phyloP scores from a whole-genome alignment of 2,329 filamentous ascomycete genomes.

The Alternaria sp. region DNA sequence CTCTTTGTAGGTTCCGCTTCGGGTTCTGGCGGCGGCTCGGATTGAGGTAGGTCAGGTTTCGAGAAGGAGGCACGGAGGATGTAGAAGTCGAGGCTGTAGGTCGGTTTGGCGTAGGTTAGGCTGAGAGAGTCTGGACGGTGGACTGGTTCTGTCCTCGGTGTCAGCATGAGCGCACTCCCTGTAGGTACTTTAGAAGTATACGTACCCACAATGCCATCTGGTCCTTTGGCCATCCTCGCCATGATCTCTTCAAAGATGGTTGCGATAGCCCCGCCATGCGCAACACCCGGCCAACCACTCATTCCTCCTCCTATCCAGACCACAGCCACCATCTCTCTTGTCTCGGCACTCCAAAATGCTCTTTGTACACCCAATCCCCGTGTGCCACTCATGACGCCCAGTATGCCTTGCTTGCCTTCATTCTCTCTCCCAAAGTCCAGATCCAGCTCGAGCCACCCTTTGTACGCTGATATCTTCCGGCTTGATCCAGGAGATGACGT shows the following conservation, averaged over 20 bases:
- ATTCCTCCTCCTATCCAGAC: conserved; percentile 71
- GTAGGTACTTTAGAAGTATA: neutral
- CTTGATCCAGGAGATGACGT: neutral
- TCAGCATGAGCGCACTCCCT: neutral
- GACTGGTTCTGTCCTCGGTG: conserved; percentile 27
- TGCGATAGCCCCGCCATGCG: conserved; percentile 74
- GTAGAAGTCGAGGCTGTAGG: conserved; percentile 68
- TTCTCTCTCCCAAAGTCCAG: conserved; percentile 28
- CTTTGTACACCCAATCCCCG: conserved; percentile 60
- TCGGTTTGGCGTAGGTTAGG: conserved; percentile 68
- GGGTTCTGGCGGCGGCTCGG: conserved; percentile 31
- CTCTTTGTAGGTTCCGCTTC: conserved; percentile 36
- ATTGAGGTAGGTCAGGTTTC: conserved; percentile 32
- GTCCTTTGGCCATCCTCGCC: conserved; percentile 69
- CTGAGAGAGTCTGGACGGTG: conserved; percentile 48
- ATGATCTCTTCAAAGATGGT: conserved; percentile 74
- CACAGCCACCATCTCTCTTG: conserved; percentile 67
- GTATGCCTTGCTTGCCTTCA: conserved; percentile 27
- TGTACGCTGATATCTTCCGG: conserved; percentile 20
- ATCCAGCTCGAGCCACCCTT: conserved; percentile 42
- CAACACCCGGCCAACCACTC: conserved; percentile 73
- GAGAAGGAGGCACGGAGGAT: conserved; percentile 60
- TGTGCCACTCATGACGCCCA: conserved; percentile 46
- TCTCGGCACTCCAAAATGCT: conserved; percentile 67
- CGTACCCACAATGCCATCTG: conserved; percentile 34